These are phyloP conservation scores for Avena insularis DNA, from an alignment of 176 grass and related monocot species.

Conservation along the genomic window DNA sequence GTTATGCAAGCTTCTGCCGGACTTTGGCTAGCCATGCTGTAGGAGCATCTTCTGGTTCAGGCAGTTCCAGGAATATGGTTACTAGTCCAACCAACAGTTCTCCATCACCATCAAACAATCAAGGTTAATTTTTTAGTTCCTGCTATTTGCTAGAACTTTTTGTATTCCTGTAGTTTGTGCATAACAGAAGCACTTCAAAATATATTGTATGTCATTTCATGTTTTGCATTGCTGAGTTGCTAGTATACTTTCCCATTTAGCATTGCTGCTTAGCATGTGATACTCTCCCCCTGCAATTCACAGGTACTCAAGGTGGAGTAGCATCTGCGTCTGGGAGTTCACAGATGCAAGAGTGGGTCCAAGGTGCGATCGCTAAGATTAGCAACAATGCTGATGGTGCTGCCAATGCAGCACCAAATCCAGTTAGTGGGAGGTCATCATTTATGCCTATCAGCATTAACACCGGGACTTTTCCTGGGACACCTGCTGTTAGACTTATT, in stretches of 20 bases:
- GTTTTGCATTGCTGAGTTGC: constrained; percentile 8
- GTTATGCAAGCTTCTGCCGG: constrained; percentile 99
- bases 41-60: constrained; percentile 87
- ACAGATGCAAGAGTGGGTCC: constrained; percentile 99
- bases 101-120: constrained; percentile 74
- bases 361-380: constrained; percentile 98
- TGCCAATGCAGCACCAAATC: constrained; percentile 75
- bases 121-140: constrained; percentile 60
- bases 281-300: constrained; percentile 30
- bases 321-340: constrained; percentile 72
- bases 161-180: constrained; percentile 29
- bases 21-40: constrained; percentile 97
- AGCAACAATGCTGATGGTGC: constrained; percentile 92
- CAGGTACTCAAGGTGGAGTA: constrained; percentile 82
- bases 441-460: constrained; percentile 99
- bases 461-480: constrained; percentile 97
- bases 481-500: constrained; percentile 96
- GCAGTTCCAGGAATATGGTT: constrained; percentile 79
- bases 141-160: constrained; percentile 21
- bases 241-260: constrained; percentile 31
- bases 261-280: constrained; percentile 29
- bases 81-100: constrained; percentile 91
- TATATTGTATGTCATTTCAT: constrained; percentile 42
- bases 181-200: constrained; percentile 14
- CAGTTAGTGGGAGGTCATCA: constrained; percentile 69